Evolutionary conservation across 1,284 basidiomycete species (phyloP).

Genomic region (Mycosarcoma mackinlayi): DNA sequence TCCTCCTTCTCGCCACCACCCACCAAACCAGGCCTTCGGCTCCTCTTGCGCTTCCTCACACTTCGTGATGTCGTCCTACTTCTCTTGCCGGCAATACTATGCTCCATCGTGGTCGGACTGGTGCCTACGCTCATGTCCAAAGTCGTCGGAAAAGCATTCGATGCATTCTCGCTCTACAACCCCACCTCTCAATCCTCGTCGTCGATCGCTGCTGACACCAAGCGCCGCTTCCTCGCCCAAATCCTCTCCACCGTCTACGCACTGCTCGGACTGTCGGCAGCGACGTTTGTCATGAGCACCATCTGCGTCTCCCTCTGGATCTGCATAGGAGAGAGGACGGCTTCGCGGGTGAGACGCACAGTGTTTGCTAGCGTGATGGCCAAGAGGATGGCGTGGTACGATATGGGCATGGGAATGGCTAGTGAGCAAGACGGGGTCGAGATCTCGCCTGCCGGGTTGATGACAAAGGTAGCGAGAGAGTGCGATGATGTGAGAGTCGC

Average conservation of each 20-base stretch:
- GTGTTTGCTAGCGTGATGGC: constrained; percentile 79
- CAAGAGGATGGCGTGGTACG: constrained; percentile 76
- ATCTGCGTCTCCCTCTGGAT: constrained; percentile 85
- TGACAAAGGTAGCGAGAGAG: constrained; percentile 93
- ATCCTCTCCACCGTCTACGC: constrained; percentile 74
- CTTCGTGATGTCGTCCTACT: constrained; percentile 42
- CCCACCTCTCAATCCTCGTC: constrained; percentile 70
- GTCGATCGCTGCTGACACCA: constrained; percentile 71
- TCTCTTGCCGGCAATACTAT: constrained; percentile 78
- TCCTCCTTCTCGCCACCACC: neutral
- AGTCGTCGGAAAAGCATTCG: constrained; percentile 86
- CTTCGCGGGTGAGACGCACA: constrained; percentile 76
- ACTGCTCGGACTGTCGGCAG: constrained; percentile 78
- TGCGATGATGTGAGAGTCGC: constrained; percentile 92
- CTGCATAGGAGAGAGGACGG: constrained; percentile 83
- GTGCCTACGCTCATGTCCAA: constrained; percentile 93
- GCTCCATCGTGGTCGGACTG: constrained; percentile 78
- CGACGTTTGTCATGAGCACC: constrained; percentile 79
- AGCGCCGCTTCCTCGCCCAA: constrained; percentile 71
- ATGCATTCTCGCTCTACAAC: constrained; percentile 76
- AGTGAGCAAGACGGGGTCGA: constrained; percentile 13
- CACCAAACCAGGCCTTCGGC: constrained; percentile 39
- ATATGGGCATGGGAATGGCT: constrained; percentile 50
- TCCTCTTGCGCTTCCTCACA: constrained; percentile 54
- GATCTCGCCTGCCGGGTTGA: constrained; percentile 81